Base-by-base conservation (phyloP, 129 eudicot genomes). In the Smallanthus sonchifolius region DNA sequence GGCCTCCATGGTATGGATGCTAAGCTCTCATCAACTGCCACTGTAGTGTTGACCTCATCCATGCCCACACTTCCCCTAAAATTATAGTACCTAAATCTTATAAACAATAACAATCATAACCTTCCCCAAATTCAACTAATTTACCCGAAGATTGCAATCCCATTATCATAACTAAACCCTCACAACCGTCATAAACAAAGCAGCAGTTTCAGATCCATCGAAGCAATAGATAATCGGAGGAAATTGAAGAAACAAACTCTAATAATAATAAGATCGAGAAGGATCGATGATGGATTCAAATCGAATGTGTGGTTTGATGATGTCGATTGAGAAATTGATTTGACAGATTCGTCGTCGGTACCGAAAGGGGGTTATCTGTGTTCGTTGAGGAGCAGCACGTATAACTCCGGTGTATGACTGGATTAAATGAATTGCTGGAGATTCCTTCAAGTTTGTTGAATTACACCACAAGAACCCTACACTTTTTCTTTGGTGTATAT, bases 1-100 rank as follows among this genome's bases (percentile, higher is more conserved):
- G 98, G 98, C 55, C 84, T 88, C 97, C 97, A 90, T 20, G 79
- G 83, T 30, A 83, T 69, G 39, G 55, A 55, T 66, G 83, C 63
- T 38, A 76, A 79, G 28, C 78, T 79, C 55, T 83, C 88, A 68
- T 59, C 79, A 49, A 39, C 76, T 20, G 69, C 79, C 70, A 67
- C 82, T 48, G 43, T 77, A 69, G 44, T 65, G 60, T 75, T 72
- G 76, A 84, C 91, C 79, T 82, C 89, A 74, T 89, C 96, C 97
- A 92, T 89, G 51, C 69, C 37, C 30, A 28, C 72, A 66, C 17
- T 60, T 70, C 37, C 70, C 84, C 30, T 34, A 45, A 45, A 30
- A 67, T 24, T 60, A 9, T 30, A 64, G 38, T 40, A 51, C 17
- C 16, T 61, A 10, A 61, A 66, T 59, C 35, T 17, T 64, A 75